Evolutionary conservation across 2,329 filamentous ascomycete species (phyloP).

Genomic region (Harringtonia aguacate): DNA sequence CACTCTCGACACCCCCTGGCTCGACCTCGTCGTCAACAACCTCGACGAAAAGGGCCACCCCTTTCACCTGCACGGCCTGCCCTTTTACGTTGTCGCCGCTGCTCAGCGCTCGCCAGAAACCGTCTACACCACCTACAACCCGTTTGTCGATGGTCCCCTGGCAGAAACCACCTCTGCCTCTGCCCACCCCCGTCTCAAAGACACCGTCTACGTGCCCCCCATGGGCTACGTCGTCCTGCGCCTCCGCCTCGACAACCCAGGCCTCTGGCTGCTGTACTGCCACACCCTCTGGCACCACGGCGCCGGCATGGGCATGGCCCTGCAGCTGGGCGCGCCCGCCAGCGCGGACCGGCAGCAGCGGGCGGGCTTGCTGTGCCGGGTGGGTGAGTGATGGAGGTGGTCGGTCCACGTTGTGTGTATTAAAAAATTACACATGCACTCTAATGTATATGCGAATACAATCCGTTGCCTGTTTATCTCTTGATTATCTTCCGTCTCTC

Average conservation of each 20-base stretch:
- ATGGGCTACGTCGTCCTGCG: conserved; percentile 9
- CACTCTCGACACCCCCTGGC: conserved; percentile 13
- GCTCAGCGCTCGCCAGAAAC: neutral
- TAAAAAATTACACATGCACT: too few species aligned
- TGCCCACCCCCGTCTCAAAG: conserved; percentile 8
- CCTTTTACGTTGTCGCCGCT: conserved; percentile 9
- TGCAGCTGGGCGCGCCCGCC: too few species aligned
- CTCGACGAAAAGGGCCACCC: conserved; percentile 6
- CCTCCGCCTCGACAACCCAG: conserved; percentile 8
- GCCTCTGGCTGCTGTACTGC: conserved; percentile 29
- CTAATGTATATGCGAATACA: too few species aligned
- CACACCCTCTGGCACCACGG: conserved; percentile 31
- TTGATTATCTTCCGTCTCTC: too few species aligned
- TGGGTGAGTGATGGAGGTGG: too few species aligned
- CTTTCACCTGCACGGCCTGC: conserved; percentile 8
- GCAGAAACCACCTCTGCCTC: conserved; percentile 6
- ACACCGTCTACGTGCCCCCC: conserved; percentile 12
- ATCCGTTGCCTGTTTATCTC: too few species aligned
- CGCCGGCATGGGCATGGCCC: conserved; percentile 29
- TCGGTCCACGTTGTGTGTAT: too few species aligned
- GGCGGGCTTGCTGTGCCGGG: too few species aligned
- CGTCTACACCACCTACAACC: conserved; percentile 11
- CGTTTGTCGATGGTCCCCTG: conserved; percentile 4
- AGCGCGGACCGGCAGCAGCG: too few species aligned
- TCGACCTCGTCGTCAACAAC: conserved; percentile 55